Evolutionary conservation across 805 yeast genomes (phyloP), one percentile per base, ranked within the genome.

Genomic region (Dipodascopsis uninucleata): DNA sequence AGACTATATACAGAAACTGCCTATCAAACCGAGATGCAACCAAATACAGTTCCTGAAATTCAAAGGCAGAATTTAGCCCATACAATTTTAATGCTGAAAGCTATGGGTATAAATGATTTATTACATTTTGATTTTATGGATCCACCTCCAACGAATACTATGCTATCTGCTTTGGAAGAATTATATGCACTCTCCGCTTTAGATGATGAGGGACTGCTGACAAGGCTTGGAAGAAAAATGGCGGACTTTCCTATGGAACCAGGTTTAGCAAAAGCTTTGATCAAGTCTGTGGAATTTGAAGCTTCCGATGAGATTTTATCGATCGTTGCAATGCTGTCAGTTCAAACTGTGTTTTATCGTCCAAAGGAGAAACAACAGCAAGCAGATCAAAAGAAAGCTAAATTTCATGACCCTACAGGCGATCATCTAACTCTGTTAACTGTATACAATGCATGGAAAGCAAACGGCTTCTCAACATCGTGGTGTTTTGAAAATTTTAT

Each of bases 231-330:
- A 0, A 66, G 82, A 33, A 76, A 78, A 50, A 89, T 93, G 96
- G 82, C 96, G 1, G 87, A 82, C 47, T 85, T 89, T 56, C 98
- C 98, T 0, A 75, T 89, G 52, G 95, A 87, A 55, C 97, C 97
- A 3, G 85, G 85, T 72, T 72, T 88, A 58, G 81, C 96, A 5
- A 86, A 85, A 61, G 79, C 81, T 5, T 61, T 93, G 25, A 63
- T 90, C 9, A 68, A 78, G 1, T 79, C 95, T 39, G 77, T 76
- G 0, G 71, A 71, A 10, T 71, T 71, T 39, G 70, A 75, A 1
- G 88, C 94, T 38, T 71, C 81, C 2, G 73, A 74, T 2, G 93
- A 85, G 50, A 72, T 87, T 1, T 60, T 88, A 16, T 77, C 87
- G 0, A 77, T 93, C 9, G 76, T 88, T 9, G 73, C 97, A 0